Evolutionary conservation across 257 asterid genomes (phyloP), one percentile per base, ranked within the genome.

Genomic region (Jasminum sambac): DNA sequence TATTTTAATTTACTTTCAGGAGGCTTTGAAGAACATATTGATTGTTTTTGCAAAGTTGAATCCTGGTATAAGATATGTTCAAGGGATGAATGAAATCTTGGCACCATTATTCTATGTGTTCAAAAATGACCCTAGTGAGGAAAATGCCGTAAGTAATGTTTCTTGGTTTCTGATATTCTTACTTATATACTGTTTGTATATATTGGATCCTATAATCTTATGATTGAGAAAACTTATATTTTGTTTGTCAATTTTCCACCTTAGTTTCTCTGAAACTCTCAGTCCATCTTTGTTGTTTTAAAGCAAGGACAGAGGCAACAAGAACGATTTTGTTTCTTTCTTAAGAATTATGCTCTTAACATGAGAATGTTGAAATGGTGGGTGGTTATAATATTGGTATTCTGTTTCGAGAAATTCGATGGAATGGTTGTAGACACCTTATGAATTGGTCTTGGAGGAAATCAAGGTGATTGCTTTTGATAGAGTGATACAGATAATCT

Each of bases 51-150:
- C 98, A 21, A 93, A 93, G 84, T 78, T 93, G 81, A 93, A 93
- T 83, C 98, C 98, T 41, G 97, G 98, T 74, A 89, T 93, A 83
- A 85, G 96, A 94, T 94, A 94, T 36, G 98, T 94, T 73, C 98
- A 93, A 86, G 98, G 98, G 82, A 93, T 93, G 98, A 93, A 93
- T 83, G 98, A 94, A 87, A 69, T 94, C 63, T 80, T 94, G 83
- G 98, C 98, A 0, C 98, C 98, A 58, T 76, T 94, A 24, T 90
- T 70, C 75, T 90, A 84, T 70, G 87, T 91, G 68, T 90, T 90
- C 80, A 85, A 81, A 79, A 94, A 80, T 71, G 98, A 94, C 69
- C 95, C 96, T 26, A 74, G 75, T 57, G 95, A 86, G 70, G 97
- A 90, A 77, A 85, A 86, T 76, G 83, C 81, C 50, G 98, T 89